Evolutionary conservation across 2,329 filamentous ascomycete genomes (phyloP).

Genomic region (Ambrosiella beaveri): DNA sequence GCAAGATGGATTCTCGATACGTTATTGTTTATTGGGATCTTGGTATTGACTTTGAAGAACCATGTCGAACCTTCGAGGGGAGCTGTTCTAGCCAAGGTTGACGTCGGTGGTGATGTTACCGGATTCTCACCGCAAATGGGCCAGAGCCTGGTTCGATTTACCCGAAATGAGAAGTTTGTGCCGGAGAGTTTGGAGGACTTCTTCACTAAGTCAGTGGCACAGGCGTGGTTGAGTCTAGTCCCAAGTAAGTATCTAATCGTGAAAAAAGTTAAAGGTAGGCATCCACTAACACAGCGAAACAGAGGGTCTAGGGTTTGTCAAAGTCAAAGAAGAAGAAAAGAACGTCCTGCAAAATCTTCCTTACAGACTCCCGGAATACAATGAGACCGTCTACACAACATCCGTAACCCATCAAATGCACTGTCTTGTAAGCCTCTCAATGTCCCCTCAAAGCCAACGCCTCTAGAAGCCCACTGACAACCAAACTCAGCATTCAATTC

Average conservation of each 20-base stretch:
- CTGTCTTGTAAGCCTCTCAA: constrained; percentile 21
- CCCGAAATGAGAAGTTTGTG: constrained; percentile 21
- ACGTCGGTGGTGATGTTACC: constrained; percentile 21
- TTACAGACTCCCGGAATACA: constrained; percentile 19
- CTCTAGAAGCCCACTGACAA: not conserved
- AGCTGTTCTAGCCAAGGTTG: not conserved
- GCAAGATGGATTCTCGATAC: constrained; percentile 2
- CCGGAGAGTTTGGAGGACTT: constrained; percentile 25
- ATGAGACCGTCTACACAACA: constrained; percentile 24
- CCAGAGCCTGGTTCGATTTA: constrained; percentile 24
- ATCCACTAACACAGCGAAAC: constrained; percentile 3
- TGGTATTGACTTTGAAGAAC: not conserved
- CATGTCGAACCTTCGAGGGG: not conserved
- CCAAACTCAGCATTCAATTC: constrained; percentile 19
- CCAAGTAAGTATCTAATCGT: constrained; percentile 17
- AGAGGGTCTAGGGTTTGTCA: constrained; percentile 24
- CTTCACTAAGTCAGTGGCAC: constrained; percentile 20
- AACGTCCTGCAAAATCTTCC: constrained; percentile 22
- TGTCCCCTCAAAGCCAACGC: not conserved
- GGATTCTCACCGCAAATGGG: constrained; percentile 24
- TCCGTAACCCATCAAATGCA: constrained; percentile 28
- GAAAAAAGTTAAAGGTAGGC: not conserved
- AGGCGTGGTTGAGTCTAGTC: constrained; percentile 24
- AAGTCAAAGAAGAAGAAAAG: constrained; percentile 19
- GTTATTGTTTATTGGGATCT: constrained; percentile 1